Percentiles rank a stretch among this genome's conserved stretches.
Conservation (phyloP, 2,329 filamentous ascomycete species). For the Clonostachys byssicola region DNA sequence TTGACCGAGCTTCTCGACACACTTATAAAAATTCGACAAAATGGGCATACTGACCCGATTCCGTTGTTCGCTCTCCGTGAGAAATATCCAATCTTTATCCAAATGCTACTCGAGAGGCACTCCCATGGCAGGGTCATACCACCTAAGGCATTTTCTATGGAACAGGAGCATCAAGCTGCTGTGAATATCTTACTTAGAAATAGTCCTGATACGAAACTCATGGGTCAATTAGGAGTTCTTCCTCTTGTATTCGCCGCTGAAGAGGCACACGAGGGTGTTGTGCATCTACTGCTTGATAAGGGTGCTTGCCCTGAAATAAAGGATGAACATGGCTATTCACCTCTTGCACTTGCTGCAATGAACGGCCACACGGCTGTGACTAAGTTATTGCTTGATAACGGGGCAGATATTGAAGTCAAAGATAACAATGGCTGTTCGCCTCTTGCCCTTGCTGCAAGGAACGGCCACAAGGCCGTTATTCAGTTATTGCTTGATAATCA, state of each 20-base stretch:
- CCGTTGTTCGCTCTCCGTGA: rapidly evolving
- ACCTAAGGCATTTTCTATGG: no score
- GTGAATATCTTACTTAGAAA: no score
- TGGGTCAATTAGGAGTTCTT: no score
- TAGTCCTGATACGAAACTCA: no score
- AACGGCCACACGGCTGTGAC: slow-evolving; percentile 5
- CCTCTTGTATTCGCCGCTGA: no score
- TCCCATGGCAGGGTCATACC: no score
- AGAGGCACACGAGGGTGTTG: not conserved
- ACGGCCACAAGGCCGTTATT: not conserved
- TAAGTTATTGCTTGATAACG: slow-evolving; percentile 8
- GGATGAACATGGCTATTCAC: not conserved
- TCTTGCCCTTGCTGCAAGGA: not conserved
- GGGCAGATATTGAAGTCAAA: slow-evolving; percentile 2
- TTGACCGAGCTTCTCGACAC: no score
- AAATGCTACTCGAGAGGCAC: no score
- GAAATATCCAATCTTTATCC: no score
- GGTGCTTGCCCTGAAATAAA: not conserved
- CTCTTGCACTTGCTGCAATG: not conserved
- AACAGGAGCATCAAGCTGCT: no score
- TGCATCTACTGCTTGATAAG: not conserved
- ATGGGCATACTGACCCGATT: no score
- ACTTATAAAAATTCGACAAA: no score
- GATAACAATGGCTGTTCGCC: slow-evolving; percentile 7
- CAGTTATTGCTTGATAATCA: not conserved